phyloP scores from a whole-genome alignment of 2,329 filamentous ascomycete genomes.

The Biscogniauxia marginata region DNA sequence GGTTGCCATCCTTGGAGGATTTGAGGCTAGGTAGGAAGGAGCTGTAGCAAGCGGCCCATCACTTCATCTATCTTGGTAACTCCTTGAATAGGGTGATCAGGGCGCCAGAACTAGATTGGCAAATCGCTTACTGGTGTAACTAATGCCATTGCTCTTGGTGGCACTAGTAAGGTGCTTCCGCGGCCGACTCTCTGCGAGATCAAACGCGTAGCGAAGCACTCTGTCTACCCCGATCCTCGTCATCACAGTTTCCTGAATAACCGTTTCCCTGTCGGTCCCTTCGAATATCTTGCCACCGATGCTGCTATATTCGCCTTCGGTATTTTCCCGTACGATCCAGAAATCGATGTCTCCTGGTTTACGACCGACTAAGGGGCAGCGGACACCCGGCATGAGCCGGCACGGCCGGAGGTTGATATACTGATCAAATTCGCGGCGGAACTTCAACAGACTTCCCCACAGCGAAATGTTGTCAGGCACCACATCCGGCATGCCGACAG shows the following conservation, averaged over 20 bases:
- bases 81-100: not conserved
- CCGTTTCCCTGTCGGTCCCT: slow-evolving; percentile 56
- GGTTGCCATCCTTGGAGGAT: not conserved
- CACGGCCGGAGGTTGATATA: slow-evolving; percentile 68
- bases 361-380: slow-evolving; percentile 53
- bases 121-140: slow-evolving; percentile 48
- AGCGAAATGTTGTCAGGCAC: slow-evolving; percentile 67
- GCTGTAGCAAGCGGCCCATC: not conserved
- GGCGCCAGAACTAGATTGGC: not conserved
- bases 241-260: slow-evolving; percentile 62
- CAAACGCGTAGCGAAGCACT: slow-evolving; percentile 60
- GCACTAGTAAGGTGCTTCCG: slow-evolving; percentile 60
- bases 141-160: slow-evolving; percentile 64
- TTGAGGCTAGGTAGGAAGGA: not conserved
- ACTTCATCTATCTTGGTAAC: not conserved
- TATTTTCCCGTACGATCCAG: slow-evolving; percentile 64
- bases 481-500: slow-evolving; percentile 54
- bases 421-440: slow-evolving; percentile 66
- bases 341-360: slow-evolving; percentile 60
- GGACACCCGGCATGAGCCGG: slow-evolving; percentile 58
- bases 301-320: slow-evolving; percentile 62
- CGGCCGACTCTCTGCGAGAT: slow-evolving; percentile 54
- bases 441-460: slow-evolving; percentile 65
- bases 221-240: slow-evolving; percentile 57
- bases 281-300: slow-evolving; percentile 60